Evolutionary conservation across 768 basidiomycete genomes (phyloP).

Genomic region (Boletales sp.): DNA sequence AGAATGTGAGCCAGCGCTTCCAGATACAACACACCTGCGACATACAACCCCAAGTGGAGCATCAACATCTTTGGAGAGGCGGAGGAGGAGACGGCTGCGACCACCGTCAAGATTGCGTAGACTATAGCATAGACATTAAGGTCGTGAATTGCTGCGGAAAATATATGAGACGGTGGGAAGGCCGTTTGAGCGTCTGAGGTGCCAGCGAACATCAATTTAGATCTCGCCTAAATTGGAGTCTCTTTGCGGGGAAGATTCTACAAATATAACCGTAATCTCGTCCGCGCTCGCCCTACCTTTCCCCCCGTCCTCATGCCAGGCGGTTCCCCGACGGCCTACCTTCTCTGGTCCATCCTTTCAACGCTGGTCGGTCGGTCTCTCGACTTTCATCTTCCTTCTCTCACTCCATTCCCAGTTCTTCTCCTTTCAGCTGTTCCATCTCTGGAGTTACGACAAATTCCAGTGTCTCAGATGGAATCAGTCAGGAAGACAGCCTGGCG

Average conservation of each 20-base stretch:
- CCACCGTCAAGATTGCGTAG: constrained; percentile 32
- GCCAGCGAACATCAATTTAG: background rate
- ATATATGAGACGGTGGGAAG: too few species aligned
- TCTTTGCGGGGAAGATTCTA: constrained; percentile 23
- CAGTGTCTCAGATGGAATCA: constrained; percentile 67
- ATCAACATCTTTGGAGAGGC: constrained; percentile 69
- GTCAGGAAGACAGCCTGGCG: constrained; percentile 72
- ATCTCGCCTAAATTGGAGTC: background rate
- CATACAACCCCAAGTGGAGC: constrained; percentile 61
- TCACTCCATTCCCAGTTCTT: constrained; percentile 48
- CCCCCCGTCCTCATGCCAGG: constrained; percentile 51
- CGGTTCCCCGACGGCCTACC: constrained; percentile 70
- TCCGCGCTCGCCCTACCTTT: constrained; percentile 3
- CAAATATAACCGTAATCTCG: constrained; percentile 10
- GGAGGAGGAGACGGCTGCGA: constrained; percentile 43
- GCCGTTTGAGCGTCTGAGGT: background rate
- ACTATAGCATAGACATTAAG: background rate
- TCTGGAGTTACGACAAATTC: constrained; percentile 80
- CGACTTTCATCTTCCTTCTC: background rate
- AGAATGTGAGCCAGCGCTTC: background rate
- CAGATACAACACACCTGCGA: constrained; percentile 58
- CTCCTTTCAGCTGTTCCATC: constrained; percentile 62
- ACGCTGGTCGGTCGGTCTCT: constrained; percentile 47
- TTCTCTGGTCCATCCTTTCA: constrained; percentile 73
- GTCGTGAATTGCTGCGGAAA: too few species aligned